Evolutionary conservation across 108 stramenopile genomes (phyloP), one percentile per base, ranked within the genome.

Genomic region (Fragilariopsis cylindrus): DNA sequence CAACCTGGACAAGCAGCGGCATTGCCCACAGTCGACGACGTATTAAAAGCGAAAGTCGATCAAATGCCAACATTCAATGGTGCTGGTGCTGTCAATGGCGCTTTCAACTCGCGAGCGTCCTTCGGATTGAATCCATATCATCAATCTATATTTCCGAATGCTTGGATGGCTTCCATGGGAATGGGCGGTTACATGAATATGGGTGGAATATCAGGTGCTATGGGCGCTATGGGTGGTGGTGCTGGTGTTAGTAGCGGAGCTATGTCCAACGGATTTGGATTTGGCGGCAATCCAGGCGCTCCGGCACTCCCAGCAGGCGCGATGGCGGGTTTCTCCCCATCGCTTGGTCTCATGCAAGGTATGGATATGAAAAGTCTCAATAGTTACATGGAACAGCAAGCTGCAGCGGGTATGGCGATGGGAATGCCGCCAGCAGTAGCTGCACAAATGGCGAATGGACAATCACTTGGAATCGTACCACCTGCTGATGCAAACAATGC

Each of bases 251-350:
- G 12, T 13, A 40, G 39, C 39, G 60, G 43, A 39, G 39, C 60
- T 43, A 13, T 13, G 13, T 11, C 40, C 65, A 44, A 48, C n/a
- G 65, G 65, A 19, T 66, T 66, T n/a, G 65, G 65, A 48, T 44
- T n/a, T 8, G 65, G 65, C n/a, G 65, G 65, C 18, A 66, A 66
- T 49, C 48, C 65, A n/a, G 65, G 65, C 48, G 65, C 65, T 48
- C 65, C 65, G 19, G 46, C 65, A 49, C 65, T 66, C 16, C 60
- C 60, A 21, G 11, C 18, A 62, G 13, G 43, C 21, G 46, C 16
- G 65, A 49, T 66, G 65, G 65, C 40, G 42, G 16, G 9, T 18
- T 48, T 66, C 42, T 6, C 18, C 43, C 65, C 65, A 40, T 62
- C 60, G 60, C 40, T 62, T 40, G 60, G 60, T 40, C 12, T 62